These are phyloP conservation scores for Aspergillus novofumigatus DNA, from an alignment of 2,329 filamentous ascomycete genomes.

Conservation along the genomic window DNA sequence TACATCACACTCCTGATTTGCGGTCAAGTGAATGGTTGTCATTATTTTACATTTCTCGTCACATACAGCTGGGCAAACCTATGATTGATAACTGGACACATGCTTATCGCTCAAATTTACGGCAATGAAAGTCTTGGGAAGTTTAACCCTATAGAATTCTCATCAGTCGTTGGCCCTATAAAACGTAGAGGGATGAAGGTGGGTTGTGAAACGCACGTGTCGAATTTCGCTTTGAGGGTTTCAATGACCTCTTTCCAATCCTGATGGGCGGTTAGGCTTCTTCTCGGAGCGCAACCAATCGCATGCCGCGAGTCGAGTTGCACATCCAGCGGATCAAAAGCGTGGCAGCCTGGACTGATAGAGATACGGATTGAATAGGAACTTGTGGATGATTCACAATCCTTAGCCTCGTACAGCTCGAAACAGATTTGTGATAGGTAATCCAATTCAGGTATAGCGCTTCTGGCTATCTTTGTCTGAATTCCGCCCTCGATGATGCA, in stretches of 20 bases:
- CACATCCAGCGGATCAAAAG: slow-evolving; percentile 92
- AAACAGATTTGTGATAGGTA: slow-evolving; percentile 98
- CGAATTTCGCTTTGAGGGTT: slow-evolving; percentile 89
- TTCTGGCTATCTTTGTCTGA: slow-evolving; percentile 92
- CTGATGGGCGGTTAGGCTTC: slow-evolving; percentile 82
- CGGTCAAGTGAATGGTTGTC: background rate
- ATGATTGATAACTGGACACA: slow-evolving; percentile 20
- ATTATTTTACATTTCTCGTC: background rate
- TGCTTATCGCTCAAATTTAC: slow-evolving; percentile 50
- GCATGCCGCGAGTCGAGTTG: slow-evolving; percentile 94
- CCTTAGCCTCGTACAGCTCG: slow-evolving; percentile 93
- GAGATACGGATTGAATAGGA: slow-evolving; percentile 96
- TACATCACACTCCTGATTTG: background rate
- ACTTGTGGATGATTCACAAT: slow-evolving; percentile 70
- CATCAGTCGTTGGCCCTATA: slow-evolving; percentile 1
- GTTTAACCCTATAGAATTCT: slow-evolving; percentile 40
- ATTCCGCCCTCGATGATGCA: slow-evolving; percentile 97
- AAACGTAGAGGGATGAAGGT: slow-evolving; percentile 10
- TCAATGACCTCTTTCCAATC: slow-evolving; percentile 98
- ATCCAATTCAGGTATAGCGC: slow-evolving; percentile 92
- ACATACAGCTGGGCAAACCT: background rate
- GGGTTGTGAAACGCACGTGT: slow-evolving; percentile 61
- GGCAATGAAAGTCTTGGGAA: slow-evolving; percentile 49
- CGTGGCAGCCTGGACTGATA: slow-evolving; percentile 92
- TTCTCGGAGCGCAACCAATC: slow-evolving; percentile 86